Evolutionary conservation across 768 basidiomycete species (phyloP), one percentile per base, ranked within the genome.

Genomic region (Lyophyllum semitale): DNA sequence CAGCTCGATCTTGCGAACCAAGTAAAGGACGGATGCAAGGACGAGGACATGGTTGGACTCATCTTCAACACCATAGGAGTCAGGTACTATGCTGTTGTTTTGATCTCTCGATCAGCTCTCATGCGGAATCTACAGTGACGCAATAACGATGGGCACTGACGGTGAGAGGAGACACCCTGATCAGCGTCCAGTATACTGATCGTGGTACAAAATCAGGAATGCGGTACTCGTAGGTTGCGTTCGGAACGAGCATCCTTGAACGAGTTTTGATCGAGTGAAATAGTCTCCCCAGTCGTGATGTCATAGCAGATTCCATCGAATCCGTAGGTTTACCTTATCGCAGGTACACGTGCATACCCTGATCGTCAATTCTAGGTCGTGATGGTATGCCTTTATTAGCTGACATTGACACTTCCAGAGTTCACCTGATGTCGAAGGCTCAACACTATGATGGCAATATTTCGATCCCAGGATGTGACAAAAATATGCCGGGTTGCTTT

Each of bases 401-500:
- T 20, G 17, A 6, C 9, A 3, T 17, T n/a, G 12, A 17, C 3
- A 22, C 32, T 30, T 30, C 44, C 26, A 49, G 37, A 27, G 20
- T 49, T 26, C 51, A 32, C 6, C 48, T 12, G 38, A 42, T 29
- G 29, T 45, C 25, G 6, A 52, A 89, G 90, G 90, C 91, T 20
- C 92, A 94, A 75, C 85, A 92, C 64, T 93, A 94, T 62, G 93
- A 95, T 57, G 92, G 84, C 12, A 92, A 93, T 63, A 91, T 94
- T 61, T 84, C 89, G 5, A 80, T 93, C 50, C 93, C 93, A 17
- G 91, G 92, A 53, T 94, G 92, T 60, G 92, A 94, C 71, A 94
- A 94, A 75, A 94, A 94, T 66, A 93, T 94, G 93, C 92, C 92
- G 8, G 93, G 91, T 17, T 90, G 88, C 66, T 77, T 93, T 53